phyloP scores from a whole-genome alignment of 495 filamentous ascomycete genomes.

The Bacidia gigantensis region DNA sequence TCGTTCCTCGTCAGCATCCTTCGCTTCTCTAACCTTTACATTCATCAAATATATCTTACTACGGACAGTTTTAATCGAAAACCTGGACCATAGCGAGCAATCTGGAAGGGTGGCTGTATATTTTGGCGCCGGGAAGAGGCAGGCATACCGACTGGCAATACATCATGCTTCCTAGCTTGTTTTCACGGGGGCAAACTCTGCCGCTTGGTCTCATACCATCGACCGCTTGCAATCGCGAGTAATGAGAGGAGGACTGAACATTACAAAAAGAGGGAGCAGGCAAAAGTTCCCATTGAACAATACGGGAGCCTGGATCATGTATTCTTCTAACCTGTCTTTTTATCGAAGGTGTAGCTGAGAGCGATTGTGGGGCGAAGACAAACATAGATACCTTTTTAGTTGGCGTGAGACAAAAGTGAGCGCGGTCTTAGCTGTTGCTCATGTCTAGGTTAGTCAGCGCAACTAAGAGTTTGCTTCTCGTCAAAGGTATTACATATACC shows the following conservation, averaged over 20 bases:
- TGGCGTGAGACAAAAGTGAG: not conserved
- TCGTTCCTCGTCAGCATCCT: conserved; percentile 13
- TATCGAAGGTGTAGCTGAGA: not conserved
- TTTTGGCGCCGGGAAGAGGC: not conserved
- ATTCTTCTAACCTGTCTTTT: not conserved
- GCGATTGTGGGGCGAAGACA: not conserved
- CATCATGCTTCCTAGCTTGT: not conserved
- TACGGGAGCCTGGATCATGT: not conserved
- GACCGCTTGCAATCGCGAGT: not conserved
- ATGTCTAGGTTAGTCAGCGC: not conserved
- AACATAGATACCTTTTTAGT: not conserved
- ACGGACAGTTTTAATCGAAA: not conserved
- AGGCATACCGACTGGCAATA: no score
- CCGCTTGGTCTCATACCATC: not conserved
- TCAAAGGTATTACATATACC: no score
- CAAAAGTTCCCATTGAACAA: not conserved
- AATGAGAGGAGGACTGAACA: no score
- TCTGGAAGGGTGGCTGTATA: not conserved
- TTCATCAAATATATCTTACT: conserved; percentile 1
- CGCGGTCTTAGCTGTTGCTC: not conserved
- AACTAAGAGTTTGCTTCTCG: not conserved
- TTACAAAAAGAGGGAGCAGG: not conserved
- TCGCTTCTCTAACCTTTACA: not conserved
- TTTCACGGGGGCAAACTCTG: not conserved
- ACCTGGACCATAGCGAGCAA: not conserved